Percentiles rank a stretch among this genome's conserved stretches.
Conservation (phyloP, 768 basidiomycete genomes). For the Cubamyces sp. region DNA sequence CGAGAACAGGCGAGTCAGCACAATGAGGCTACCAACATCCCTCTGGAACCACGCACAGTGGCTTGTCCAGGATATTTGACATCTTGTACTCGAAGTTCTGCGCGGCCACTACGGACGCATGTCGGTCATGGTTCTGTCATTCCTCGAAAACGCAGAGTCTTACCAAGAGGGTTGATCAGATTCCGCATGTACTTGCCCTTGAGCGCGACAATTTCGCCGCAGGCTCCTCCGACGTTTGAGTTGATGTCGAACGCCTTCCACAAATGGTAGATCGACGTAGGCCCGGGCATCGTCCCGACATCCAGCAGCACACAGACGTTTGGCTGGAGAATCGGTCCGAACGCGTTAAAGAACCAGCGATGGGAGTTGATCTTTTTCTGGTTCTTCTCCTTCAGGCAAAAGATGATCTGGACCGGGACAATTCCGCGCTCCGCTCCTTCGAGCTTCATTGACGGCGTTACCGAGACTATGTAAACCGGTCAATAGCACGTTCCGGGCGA, state of each 20-base stretch:
- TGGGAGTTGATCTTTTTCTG: constrained; percentile 97
- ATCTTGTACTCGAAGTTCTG: constrained; percentile 97
- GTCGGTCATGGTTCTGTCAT: not conserved
- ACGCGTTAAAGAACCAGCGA: constrained; percentile 94
- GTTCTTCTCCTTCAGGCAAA: constrained; percentile 91
- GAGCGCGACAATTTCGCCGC: constrained; percentile 93
- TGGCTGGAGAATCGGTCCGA: constrained; percentile 79
- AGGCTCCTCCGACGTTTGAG: constrained; percentile 89
- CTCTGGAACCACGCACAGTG: constrained; percentile 49
- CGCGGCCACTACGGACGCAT: constrained; percentile 61
- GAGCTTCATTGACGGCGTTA: constrained; percentile 80
- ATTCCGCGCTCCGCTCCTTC: constrained; percentile 78
- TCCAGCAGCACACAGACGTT: constrained; percentile 94
- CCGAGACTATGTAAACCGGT: constrained; percentile 59
- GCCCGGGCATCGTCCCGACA: constrained; percentile 84
- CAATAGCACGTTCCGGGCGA: not conserved
- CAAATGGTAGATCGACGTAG: constrained; percentile 87
- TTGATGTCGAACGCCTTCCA: constrained; percentile 97
- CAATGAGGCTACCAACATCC: not conserved
- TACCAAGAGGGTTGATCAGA: constrained; percentile 75
- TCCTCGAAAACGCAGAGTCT: not conserved
- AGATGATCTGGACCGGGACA: constrained; percentile 91
- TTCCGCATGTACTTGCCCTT: constrained; percentile 84
- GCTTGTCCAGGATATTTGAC: constrained; percentile 92
- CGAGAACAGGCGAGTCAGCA: not conserved